phyloP scores from a whole-genome alignment of 2,329 filamentous ascomycete species.

The Berkeleyomyces basicola region DNA sequence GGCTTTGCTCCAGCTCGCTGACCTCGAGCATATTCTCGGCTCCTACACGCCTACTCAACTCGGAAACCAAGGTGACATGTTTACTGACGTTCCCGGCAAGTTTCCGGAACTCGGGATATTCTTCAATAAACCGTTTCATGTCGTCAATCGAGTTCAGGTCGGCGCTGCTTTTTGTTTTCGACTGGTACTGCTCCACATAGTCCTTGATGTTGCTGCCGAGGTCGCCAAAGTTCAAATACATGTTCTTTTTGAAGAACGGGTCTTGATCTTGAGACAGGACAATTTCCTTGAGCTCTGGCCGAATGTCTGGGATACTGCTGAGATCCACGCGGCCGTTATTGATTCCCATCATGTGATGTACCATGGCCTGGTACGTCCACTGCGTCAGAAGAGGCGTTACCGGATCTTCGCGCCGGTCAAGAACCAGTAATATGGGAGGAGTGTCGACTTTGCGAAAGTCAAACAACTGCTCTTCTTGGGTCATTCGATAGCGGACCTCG shows the following conservation, averaged over 20 bases:
- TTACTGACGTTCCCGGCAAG: slow-evolving; percentile 97
- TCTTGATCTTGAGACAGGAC: slow-evolving; percentile 94
- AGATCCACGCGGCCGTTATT: slow-evolving; percentile 88
- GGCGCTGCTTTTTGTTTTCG: slow-evolving; percentile 88
- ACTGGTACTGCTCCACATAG: slow-evolving; percentile 95
- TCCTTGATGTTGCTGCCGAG: slow-evolving; percentile 93
- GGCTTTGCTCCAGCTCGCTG: slow-evolving; percentile 88
- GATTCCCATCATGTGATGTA: slow-evolving; percentile 88
- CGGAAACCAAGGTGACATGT: slow-evolving; percentile 88
- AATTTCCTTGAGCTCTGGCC: slow-evolving; percentile 81
- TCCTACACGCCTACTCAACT: slow-evolving; percentile 75
- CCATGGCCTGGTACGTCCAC: slow-evolving; percentile 99
- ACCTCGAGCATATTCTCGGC: slow-evolving; percentile 84
- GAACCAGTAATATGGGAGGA: slow-evolving; percentile 73
- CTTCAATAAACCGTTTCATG: slow-evolving; percentile 98
- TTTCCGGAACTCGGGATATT: slow-evolving; percentile 95
- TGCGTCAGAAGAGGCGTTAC: slow-evolving; percentile 88
- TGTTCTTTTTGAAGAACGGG: slow-evolving; percentile 97
- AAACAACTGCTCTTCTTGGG: slow-evolving; percentile 90
- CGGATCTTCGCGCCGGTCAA: slow-evolving; percentile 86
- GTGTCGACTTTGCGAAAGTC: slow-evolving; percentile 93
- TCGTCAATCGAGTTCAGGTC: slow-evolving; percentile 95
- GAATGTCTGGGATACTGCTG: slow-evolving; percentile 64
- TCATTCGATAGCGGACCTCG: slow-evolving; percentile 82
- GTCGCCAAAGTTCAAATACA: slow-evolving; percentile 96